Evolutionary conservation across 176 grass and related monocot species (phyloP), one percentile per base, ranked within the genome.

Genomic region (maize (Zea mays)): DNA sequence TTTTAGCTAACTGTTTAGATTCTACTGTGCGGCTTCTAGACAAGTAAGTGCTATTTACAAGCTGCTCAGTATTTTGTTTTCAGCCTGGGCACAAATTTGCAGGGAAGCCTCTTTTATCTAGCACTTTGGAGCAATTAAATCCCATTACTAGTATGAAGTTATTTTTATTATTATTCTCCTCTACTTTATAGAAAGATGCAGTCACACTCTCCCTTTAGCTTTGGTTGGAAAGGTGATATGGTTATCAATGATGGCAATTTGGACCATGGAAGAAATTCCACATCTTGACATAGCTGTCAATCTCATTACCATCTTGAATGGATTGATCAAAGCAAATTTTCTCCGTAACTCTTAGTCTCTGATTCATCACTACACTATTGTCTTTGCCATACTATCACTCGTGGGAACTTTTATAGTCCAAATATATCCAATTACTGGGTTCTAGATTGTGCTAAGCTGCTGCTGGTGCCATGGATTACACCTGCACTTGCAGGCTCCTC

Each of bases 1-100:
- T 94, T 62, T 86, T 97, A 64, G 91, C 89, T 62, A 93, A 90
- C 80, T 97, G 94, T 82, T 88, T 97, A 45, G 91, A 97, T 94
- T 97, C 94, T 72, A 92, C 89, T 21, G 68, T 97, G 40, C 85
- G 89, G 15, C 91, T 92, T 90, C 61, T 97, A 37, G 91, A 94
- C 75, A 93, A 90, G 94, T 93, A 92, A 94, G 65, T 54, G 64
- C 4, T 41, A 56, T 69, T 64, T 14, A 1, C 7, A 75, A 82
- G 46, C 59, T 49, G 14, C 33, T 71, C 2, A 20, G 50, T n/a
- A 19, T 5, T 68, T 59, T 68, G 48, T 67, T 68, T 74, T 59
- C 1, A 61, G 33, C 40, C 9, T 73, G 51, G 34, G 21, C 50
- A 84, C 45, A 77, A 33, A 61, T 27, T 43, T 84, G 73, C 55